Evolutionary conservation across 441 rosid genomes (phyloP).

Genomic region (Euphorbia schlechtendalii): DNA sequence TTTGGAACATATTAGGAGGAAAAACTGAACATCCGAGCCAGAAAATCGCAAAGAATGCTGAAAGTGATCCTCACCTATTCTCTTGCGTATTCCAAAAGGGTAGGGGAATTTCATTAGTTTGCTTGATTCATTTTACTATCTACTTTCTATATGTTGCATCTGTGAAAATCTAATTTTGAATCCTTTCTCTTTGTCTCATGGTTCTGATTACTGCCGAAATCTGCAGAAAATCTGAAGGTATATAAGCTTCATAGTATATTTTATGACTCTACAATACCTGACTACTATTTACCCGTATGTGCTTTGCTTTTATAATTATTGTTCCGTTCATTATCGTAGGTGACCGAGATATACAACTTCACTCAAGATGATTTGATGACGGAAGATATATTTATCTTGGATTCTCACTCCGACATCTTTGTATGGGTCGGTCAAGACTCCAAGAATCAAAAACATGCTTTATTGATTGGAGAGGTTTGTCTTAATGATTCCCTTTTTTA

Average conservation of each 20-base stretch:
- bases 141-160: no score
- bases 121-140: no score
- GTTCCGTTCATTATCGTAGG: conserved; percentile 41
- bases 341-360: conserved; percentile 73
- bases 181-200: no score
- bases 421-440: conserved; percentile 95
- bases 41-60: conserved; percentile 63
- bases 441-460: conserved; percentile 55
- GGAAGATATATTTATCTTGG: conserved; percentile 87
- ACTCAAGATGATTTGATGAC: conserved; percentile 93
- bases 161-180: no score
- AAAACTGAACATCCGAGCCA: conserved; percentile 77
- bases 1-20: conserved; percentile 90
- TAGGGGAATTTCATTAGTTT: conserved; percentile 17
- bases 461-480: conserved; percentile 77
- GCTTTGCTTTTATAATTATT: conserved; percentile 21
- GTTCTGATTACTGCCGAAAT: conserved; percentile 12
- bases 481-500: conserved; percentile 4
- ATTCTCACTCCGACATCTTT: conserved; percentile 76
- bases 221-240: conserved; percentile 80
- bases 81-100: conserved; percentile 72
- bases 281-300: no score
- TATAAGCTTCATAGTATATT: no score
- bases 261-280: not conserved
- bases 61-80: conserved; percentile 91